Base-by-base conservation (phyloP, 2,329 filamentous ascomycete genomes). In the Elsinoe necatrix region DNA sequence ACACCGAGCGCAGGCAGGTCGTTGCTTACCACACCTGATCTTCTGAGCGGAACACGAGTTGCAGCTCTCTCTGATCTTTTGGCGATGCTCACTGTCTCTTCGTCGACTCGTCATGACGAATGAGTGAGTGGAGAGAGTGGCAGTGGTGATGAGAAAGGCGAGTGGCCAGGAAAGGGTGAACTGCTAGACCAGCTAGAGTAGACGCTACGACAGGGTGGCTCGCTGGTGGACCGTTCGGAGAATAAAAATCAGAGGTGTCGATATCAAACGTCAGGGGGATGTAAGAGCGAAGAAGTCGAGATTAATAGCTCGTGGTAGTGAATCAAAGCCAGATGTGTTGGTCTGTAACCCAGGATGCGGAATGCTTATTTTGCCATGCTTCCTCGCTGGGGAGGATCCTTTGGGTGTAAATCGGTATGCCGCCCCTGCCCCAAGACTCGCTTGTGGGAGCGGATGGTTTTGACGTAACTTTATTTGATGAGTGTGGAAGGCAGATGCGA, bases 1-100 rank as follows among this genome's bases (percentile, higher is more conserved):
- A 59, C 63, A 64, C 48, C 63, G 48, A 45, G 56, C 52, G 47
- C 62, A 64, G 12, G 59, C 57, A 5, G 63, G 62, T 37, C 61
- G 59, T 48, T 64, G 62, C 47, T 61, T 60, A 52, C 48, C 48
- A 52, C 48, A 52, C 25, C 55, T 45, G 34, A 57, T 57, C 41
- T 57, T 57, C 47, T 57, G 55, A 20, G 55, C 48, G 20, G 45
- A 52, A 45, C 55, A 57, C 20, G 25, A 39, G 35, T 57, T 57
- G 55, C 55, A 57, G 27, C 34, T 42, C 23, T 57, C 55, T 52
- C 55, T 39, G 47, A 57, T 57, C 35, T 57, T 57, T 23, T 51
- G 55, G 21, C 55, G 55, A 18, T 57, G 55, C 39, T 57, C 55
- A 20, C 35, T 43, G 34, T 57, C 55, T 43, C 47, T 52, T 16